A percentile compares a stretch with the other conserved stretches of the same genome.
phyloP scores from a whole-genome alignment of 495 filamentous ascomycete genomes.

The Neurospora hispaniola region DNA sequence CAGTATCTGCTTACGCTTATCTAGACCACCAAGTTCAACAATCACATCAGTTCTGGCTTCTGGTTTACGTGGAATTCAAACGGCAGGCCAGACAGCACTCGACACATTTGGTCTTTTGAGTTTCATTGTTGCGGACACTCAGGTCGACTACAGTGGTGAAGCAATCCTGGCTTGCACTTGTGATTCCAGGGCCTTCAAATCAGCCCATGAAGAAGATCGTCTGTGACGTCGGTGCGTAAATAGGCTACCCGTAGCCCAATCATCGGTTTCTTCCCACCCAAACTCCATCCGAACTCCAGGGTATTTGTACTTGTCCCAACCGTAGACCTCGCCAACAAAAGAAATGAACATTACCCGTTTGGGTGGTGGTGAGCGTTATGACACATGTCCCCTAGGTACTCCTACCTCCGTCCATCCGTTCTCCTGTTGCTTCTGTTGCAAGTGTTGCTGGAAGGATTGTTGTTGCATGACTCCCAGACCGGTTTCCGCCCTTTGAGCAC shows the following conservation, averaged over 20 bases:
- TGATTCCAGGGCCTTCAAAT: not conserved
- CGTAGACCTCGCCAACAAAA: not conserved
- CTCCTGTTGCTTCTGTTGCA: not conserved
- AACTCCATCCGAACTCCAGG: not conserved
- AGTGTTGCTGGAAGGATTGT: not conserved
- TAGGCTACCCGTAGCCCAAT: not conserved
- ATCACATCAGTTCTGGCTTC: not conserved
- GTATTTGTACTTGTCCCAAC: not conserved
- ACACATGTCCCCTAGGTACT: not conserved
- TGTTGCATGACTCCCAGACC: conserved; percentile 1
- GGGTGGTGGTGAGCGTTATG: not conserved
- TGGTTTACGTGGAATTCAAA: not conserved
- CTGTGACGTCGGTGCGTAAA: not conserved
- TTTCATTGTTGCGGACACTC: not conserved
- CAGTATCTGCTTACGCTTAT: not conserved
- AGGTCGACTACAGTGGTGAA: not conserved
- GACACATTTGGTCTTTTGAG: not conserved
- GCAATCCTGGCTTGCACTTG: not conserved
- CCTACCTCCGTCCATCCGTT: not conserved
- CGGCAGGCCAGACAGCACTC: not conserved
- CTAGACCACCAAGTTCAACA: not conserved
- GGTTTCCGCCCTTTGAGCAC: not conserved
- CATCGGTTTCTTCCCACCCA: not conserved
- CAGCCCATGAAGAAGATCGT: not conserved
- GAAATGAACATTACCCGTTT: not conserved